Evolutionary conservation across 2,329 filamentous ascomycete species (phyloP), one percentile per base, ranked within the genome.

Genomic region (Paecilomyces variotii): DNA sequence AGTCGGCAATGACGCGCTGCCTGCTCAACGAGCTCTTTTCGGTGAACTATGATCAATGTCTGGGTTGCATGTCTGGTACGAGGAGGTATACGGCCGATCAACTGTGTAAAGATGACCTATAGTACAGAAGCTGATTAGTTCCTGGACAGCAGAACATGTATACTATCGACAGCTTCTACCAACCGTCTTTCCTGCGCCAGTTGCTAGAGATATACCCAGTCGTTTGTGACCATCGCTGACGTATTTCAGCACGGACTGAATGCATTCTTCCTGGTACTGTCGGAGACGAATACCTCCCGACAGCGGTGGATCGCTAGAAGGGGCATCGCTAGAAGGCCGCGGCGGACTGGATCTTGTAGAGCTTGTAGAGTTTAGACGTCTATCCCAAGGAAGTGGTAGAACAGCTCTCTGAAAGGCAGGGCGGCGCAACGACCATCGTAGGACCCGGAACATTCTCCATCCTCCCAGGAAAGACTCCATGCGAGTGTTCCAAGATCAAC

Each of bases 21-120:
- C 76, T 99, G 94, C 70, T 97, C 91, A 28, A 97, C 91, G 1
- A 99, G 84, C 75, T 99, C 94, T 54, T 90, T 86, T 28, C 94
- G 87, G 74, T 99, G 94, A 14, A 91, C 94, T 51, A 99, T 80
- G 63, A 99, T 95, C 59, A 99, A 81, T 0, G 93, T 96, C 70
- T 91, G 90, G 1, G 84, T 84, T 25, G 87, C 87, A 60, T 76
- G 70, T 30, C 81, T 71, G 56, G 79, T 77, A 10, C 78, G 79
- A 4, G 86, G 75, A 56, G 79, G 73, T 55, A 97, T 80, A 59
- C 89, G 87, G 67, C 90, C 86, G 62, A 99, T 96, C 53, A 99
- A 82, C 71, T 96, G 91, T 11, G 93, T 97, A 77, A 99, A 99
- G 66, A 99, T 92, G 70, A 99, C 87, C 88, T 91, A 64, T 14